Evolutionary conservation across 2,329 filamentous ascomycete genomes (phyloP).

Genomic region (Trichoderma koningii): DNA sequence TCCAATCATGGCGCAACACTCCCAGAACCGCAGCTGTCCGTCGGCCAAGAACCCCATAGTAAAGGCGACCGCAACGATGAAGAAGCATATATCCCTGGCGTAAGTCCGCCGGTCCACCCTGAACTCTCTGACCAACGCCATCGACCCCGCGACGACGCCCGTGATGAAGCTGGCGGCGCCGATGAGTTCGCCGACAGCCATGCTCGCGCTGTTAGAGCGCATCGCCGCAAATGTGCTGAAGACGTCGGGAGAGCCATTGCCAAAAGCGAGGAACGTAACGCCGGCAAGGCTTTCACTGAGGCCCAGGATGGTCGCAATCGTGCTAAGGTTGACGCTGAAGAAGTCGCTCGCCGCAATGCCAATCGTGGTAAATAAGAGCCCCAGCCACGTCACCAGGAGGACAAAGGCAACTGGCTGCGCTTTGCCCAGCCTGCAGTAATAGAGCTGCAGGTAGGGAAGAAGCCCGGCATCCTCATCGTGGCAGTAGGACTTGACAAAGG

Average conservation of each 20-base stretch:
- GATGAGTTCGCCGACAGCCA: slow-evolving; percentile 93
- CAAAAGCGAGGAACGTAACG: slow-evolving; percentile 94
- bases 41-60: slow-evolving; percentile 86
- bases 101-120: slow-evolving; percentile 88
- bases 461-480: slow-evolving; percentile 87
- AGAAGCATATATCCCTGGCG: slow-evolving; percentile 88
- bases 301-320: slow-evolving; percentile 83
- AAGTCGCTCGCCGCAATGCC: slow-evolving; percentile 98
- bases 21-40: slow-evolving; percentile 81
- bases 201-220: slow-evolving; percentile 93
- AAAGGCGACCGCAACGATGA: slow-evolving; percentile 82
- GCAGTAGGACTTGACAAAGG: slow-evolving; percentile 81
- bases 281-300: slow-evolving; percentile 96
- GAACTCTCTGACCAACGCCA: slow-evolving; percentile 96
- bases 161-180: slow-evolving; percentile 96
- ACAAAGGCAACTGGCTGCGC: slow-evolving; percentile 76
- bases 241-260: slow-evolving; percentile 96
- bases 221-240: slow-evolving; percentile 99
- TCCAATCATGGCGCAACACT: slow-evolving; percentile 84
- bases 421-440: slow-evolving; percentile 77
- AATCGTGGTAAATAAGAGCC: slow-evolving; percentile 90
- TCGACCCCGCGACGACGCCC: slow-evolving; percentile 91
- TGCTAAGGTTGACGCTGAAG: slow-evolving; percentile 95
- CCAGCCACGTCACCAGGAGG: slow-evolving; percentile 79
- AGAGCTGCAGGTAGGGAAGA: slow-evolving; percentile 83